These are phyloP conservation scores for Boletus speciosus DNA, from an alignment of 768 basidiomycete species.

Conservation along the genomic window DNA sequence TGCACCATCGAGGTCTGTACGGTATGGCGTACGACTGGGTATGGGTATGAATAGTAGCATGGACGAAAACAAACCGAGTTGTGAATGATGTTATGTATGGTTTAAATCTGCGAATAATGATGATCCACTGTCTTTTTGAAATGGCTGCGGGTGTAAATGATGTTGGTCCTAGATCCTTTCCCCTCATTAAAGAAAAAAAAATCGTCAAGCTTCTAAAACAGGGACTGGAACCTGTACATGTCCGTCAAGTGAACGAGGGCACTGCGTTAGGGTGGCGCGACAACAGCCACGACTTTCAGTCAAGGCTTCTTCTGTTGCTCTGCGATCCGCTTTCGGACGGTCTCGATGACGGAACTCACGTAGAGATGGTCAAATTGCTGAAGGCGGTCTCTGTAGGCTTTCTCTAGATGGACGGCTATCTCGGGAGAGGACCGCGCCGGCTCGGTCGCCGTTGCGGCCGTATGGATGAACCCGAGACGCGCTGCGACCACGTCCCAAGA, in stretches of 20 bases:
- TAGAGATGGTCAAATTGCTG: slow-evolving; percentile 34
- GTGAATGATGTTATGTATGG: slow-evolving; percentile 8
- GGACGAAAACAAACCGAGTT: slow-evolving; percentile 2
- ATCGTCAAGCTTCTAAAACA: slow-evolving; percentile 14
- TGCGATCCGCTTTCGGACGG: slow-evolving; percentile 30
- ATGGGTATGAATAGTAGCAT: background rate
- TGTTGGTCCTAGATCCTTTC: slow-evolving; percentile 1
- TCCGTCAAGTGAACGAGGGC: slow-evolving; percentile 3
- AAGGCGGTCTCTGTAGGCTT: slow-evolving; percentile 27
- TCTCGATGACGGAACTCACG: slow-evolving; percentile 31
- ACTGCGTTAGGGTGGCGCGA: slow-evolving; percentile 2
- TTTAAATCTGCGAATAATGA: slow-evolving; percentile 7
- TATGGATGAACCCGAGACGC: slow-evolving; percentile 27
- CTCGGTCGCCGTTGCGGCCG: slow-evolving; percentile 16
- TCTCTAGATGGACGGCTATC: slow-evolving; percentile 27
- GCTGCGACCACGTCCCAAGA: slow-evolving; percentile 27
- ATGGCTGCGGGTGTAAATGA: slow-evolving; percentile 1
- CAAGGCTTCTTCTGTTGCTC: slow-evolving; percentile 30
- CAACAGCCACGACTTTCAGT: slow-evolving; percentile 9
- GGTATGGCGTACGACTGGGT: background rate
- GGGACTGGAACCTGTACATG: slow-evolving; percentile 2
- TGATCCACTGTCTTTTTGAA: slow-evolving; percentile 8
- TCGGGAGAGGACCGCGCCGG: slow-evolving; percentile 25
- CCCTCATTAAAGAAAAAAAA: slow-evolving; percentile 6
- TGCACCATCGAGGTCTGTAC: background rate